These are phyloP conservation scores for Aspergillus wentii DNA, from an alignment of 495 filamentous ascomycete genomes.

Conservation along the genomic window DNA sequence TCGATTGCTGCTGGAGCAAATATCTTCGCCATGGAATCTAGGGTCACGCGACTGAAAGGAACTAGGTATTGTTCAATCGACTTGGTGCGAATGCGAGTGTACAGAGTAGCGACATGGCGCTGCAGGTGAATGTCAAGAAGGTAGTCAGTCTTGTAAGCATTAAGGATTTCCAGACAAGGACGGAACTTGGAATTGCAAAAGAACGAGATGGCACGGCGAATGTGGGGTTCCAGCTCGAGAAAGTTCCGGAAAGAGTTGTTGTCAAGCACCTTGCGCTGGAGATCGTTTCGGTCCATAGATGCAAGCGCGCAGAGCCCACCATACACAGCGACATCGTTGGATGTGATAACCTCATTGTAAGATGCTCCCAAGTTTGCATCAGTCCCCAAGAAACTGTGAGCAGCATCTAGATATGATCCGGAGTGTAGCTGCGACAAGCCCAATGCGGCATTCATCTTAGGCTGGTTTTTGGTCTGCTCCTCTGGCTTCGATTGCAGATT, in stretches of 20 bases:
- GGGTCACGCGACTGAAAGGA: slow-evolving; percentile 70
- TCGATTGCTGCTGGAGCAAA: slow-evolving; percentile 45
- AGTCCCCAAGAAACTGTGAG: slow-evolving; percentile 61
- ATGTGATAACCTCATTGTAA: slow-evolving; percentile 69
- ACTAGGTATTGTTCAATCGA: slow-evolving; percentile 88
- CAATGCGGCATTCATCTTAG: slow-evolving; percentile 60
- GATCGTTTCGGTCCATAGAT: slow-evolving; percentile 72
- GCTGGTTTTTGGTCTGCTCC: slow-evolving; percentile 50
- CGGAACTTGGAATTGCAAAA: slow-evolving; percentile 88
- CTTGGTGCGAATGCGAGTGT: slow-evolving; percentile 72
- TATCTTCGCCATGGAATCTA: slow-evolving; percentile 62
- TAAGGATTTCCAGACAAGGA: slow-evolving; percentile 73
- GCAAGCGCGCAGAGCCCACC: slow-evolving; percentile 88
- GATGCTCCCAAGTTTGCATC: slow-evolving; percentile 45
- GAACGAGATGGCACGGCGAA: slow-evolving; percentile 81
- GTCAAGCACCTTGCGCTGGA: slow-evolving; percentile 74
- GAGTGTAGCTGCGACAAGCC: slow-evolving; percentile 68
- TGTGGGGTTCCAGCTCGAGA: slow-evolving; percentile 89
- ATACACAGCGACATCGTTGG: slow-evolving; percentile 89
- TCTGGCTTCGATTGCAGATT: slow-evolving; percentile 54
- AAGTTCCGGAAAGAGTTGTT: slow-evolving; percentile 76
- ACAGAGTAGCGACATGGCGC: slow-evolving; percentile 64
- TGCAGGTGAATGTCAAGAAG: slow-evolving; percentile 86
- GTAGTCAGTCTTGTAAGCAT: slow-evolving; percentile 78
- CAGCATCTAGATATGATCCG: slow-evolving; percentile 66